Percentiles rank a stretch among this genome's conserved stretches.
Evolutionary conservation across 257 asterid species (phyloP).

Genomic region (Scutellaria galericulata): DNA sequence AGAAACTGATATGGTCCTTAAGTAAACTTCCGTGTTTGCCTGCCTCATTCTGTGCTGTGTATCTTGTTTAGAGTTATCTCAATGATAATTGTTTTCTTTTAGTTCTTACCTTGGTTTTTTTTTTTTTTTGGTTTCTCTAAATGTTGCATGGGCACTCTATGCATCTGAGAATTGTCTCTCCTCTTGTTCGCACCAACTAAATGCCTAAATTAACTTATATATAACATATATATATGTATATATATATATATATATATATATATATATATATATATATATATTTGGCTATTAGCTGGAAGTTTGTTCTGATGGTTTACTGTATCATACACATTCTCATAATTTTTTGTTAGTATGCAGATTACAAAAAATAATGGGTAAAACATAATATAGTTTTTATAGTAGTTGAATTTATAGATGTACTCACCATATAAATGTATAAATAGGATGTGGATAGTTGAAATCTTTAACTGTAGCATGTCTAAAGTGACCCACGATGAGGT

Average conservation of each 20-base stretch:
- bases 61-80: not conserved
- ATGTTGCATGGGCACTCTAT: not conserved
- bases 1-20: conserved; percentile 7
- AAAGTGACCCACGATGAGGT: not conserved
- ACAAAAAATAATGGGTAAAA: too few species aligned
- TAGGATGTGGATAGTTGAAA: not conserved
- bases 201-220: not conserved
- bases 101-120: not conserved
- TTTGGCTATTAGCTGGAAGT: not conserved
- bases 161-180: not conserved
- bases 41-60: not conserved
- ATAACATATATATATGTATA: not conserved
- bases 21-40: not conserved
- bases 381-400: not conserved
- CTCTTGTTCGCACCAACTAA: not conserved
- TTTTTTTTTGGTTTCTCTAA: not conserved
- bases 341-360: not conserved
- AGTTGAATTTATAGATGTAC: too few species aligned
- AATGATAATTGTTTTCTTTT: not conserved
- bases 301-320: not conserved
- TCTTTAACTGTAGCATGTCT: not conserved
- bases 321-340: not conserved
- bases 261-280: not conserved
- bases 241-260: not conserved
- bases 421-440: not conserved